Evolutionary conservation across 164 flowering plant species (phyloP).

Genomic region (Berberis thunbergii): DNA sequence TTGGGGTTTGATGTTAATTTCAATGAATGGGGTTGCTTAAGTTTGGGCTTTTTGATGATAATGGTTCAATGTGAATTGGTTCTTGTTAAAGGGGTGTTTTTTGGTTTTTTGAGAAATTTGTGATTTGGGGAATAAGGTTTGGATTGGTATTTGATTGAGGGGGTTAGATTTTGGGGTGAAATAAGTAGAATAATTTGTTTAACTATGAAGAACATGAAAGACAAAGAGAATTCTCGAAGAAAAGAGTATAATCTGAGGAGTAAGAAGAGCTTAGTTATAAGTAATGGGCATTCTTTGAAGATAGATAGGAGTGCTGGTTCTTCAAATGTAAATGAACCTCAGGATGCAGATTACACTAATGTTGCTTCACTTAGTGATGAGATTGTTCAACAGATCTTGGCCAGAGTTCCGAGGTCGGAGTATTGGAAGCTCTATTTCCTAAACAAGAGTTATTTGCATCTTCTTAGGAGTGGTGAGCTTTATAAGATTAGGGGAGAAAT

Average conservation of each 20-base stretch:
- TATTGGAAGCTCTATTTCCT: constrained; percentile 40
- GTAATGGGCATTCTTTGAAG: constrained; percentile 6
- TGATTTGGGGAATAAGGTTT: too few relatives aligned
- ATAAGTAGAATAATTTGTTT: not conserved
- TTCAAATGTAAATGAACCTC: constrained; percentile 36
- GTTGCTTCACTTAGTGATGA: constrained; percentile 51
- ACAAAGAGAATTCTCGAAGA: not conserved
- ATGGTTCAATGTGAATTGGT: too few relatives aligned
- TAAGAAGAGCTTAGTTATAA: constrained; percentile 1
- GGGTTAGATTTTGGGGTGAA: not conserved
- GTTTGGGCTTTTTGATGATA: too few relatives aligned
- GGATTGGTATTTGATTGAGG: too few relatives aligned
- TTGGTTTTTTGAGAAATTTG: too few relatives aligned
- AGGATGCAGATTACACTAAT: constrained; percentile 72
- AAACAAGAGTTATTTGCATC: constrained; percentile 33
- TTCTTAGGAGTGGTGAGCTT: constrained; percentile 44
- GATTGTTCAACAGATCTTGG: constrained; percentile 48
- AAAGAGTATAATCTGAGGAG: not conserved
- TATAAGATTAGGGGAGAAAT: constrained; percentile 40
- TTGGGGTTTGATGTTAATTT: too few relatives aligned
- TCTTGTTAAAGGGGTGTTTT: too few relatives aligned
- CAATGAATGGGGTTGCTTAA: too few relatives aligned
- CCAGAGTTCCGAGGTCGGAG: constrained; percentile 52
- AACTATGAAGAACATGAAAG: constrained; percentile 18
- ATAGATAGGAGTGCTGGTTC: constrained; percentile 11